phyloP scores from a whole-genome alignment of 768 basidiomycete species.

The Lentinula raphanica region DNA sequence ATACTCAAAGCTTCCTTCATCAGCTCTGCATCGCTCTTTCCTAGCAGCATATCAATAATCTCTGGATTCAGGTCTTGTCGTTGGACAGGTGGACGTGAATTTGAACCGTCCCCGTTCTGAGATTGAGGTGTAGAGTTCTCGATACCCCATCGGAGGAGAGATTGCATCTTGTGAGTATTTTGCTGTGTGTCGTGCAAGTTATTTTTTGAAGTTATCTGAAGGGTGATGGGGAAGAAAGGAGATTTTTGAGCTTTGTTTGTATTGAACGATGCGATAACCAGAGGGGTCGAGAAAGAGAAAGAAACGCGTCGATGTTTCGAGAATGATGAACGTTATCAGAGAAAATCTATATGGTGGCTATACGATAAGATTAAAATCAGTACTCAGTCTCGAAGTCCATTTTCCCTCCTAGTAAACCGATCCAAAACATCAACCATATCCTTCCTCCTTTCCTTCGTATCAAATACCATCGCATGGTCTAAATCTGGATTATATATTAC shows the following conservation, averaged over 20 bases:
- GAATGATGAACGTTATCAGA: neutral
- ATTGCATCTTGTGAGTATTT: conserved; percentile 35
- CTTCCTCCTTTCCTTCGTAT: too few relatives aligned
- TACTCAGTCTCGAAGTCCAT: too few relatives aligned
- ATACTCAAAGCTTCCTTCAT: conserved; percentile 78
- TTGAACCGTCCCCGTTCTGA: neutral
- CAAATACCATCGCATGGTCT: too few relatives aligned
- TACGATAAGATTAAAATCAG: conserved; percentile 1
- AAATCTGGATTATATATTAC: too few relatives aligned
- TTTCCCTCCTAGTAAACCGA: too few relatives aligned
- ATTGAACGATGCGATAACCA: too few relatives aligned
- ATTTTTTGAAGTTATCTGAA: neutral
- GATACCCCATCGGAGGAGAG: conserved; percentile 57
- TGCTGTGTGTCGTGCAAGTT: too few relatives aligned
- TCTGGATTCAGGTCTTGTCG: conserved; percentile 66
- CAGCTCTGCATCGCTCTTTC: conserved; percentile 72
- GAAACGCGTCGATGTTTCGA: neutral
- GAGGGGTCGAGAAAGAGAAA: neutral
- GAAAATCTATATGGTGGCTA: neutral
- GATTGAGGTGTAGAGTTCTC: conserved; percentile 47
- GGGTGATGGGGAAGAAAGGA: neutral
- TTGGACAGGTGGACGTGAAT: conserved; percentile 25
- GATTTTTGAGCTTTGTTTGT: neutral
- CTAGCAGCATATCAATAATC: conserved; percentile 82
- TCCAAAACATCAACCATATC: too few relatives aligned